A percentile compares a stretch with the other conserved stretches of the same genome.
Evolutionary conservation across 176 grass and related monocot species (phyloP).

Genomic region (Triticum timopheevii): DNA sequence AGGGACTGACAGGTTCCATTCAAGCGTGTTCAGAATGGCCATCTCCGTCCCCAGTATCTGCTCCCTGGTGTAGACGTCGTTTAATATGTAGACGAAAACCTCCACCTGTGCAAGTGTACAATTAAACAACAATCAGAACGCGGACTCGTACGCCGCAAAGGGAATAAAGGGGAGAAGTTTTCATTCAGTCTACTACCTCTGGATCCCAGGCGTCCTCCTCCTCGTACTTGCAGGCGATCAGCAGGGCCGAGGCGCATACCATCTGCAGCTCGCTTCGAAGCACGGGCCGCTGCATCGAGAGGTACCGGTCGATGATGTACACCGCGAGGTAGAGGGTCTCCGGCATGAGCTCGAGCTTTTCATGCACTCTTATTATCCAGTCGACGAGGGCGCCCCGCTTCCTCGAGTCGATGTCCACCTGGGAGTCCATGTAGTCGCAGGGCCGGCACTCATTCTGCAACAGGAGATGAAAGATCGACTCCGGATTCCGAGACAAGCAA

Average conservation of each 20-base stretch:
- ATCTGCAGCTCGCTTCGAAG: constrained; percentile 80
- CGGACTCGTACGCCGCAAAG: neutral
- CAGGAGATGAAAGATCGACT: neutral
- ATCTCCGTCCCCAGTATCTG: constrained; percentile 88
- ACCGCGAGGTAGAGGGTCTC: constrained; percentile 84
- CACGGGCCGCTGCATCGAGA: constrained; percentile 59
- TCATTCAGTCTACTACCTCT: constrained; percentile 61
- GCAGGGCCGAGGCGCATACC: constrained; percentile 70
- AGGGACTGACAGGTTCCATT: constrained; percentile 97
- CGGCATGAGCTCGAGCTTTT: constrained; percentile 84
- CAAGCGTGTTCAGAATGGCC: constrained; percentile 75
- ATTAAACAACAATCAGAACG: neutral
- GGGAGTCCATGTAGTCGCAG: constrained; percentile 78
- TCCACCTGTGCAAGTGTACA: constrained; percentile 52
- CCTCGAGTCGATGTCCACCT: constrained; percentile 75
- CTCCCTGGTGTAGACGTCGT: constrained; percentile 68
- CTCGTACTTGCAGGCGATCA: constrained; percentile 95
- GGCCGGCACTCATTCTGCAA: constrained; percentile 53
- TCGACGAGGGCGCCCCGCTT: constrained; percentile 84
- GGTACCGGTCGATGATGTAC: constrained; percentile 73
- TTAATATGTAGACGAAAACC: constrained; percentile 86
- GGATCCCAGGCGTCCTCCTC: constrained; percentile 79
- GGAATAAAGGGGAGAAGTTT: neutral
- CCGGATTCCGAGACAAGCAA: neutral
- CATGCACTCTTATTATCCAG: constrained; percentile 93